A percentile compares a stretch with the other conserved stretches of the same genome.
Conservation (phyloP, 441 rosid species). For the Arabidopsis lyrata region DNA sequence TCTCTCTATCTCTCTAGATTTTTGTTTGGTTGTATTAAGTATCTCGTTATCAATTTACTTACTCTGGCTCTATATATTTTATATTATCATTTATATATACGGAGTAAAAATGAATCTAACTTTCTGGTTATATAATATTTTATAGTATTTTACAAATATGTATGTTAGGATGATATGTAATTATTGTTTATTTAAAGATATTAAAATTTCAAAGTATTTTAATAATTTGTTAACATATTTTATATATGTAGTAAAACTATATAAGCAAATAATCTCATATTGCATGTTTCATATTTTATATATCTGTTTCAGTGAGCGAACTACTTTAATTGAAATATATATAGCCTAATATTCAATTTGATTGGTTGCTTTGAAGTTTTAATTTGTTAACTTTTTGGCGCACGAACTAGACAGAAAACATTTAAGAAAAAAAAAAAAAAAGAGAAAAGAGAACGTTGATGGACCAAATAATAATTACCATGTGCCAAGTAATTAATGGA, state of each 20-base stretch:
- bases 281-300: background rate
- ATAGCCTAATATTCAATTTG: background rate
- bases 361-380: background rate
- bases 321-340: background rate
- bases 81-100: background rate
- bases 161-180: background rate
- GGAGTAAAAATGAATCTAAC: background rate
- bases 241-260: background rate
- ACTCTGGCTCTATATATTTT: background rate
- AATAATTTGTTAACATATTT: background rate
- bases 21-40: background rate
- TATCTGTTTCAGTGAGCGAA: background rate
- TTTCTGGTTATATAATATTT: background rate
- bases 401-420: background rate
- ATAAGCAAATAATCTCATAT: background rate
- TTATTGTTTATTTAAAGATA: background rate
- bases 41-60: background rate
- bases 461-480: background rate
- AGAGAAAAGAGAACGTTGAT: background rate
- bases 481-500: background rate
- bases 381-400: background rate
- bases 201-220: background rate
- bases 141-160: background rate
- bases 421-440: background rate
- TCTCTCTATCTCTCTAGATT: background rate